A percentile compares a stretch with the other conserved stretches of the same genome.
phyloP scores from a whole-genome alignment of 768 basidiomycete genomes.

The Russula virescens region DNA sequence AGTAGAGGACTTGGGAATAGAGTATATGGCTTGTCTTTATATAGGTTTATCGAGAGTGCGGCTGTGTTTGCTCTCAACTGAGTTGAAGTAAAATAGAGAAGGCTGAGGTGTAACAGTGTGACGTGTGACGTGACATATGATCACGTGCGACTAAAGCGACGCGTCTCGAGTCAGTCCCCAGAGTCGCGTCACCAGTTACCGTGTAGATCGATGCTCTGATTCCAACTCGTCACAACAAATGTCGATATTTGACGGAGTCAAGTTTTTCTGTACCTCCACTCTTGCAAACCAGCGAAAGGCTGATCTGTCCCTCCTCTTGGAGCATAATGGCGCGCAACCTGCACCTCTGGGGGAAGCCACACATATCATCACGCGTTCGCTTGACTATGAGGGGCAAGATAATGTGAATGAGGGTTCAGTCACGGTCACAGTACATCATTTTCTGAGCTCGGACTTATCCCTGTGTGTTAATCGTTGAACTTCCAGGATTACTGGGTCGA shows the following conservation, averaged over 20 bases:
- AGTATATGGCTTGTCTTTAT: too few relatives aligned
- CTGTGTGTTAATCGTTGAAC: background rate
- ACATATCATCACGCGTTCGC: slow-evolving; percentile 18
- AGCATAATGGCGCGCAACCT: slow-evolving; percentile 16
- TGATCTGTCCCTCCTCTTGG: slow-evolving; percentile 10
- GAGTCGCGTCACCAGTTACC: too few relatives aligned
- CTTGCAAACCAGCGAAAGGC: slow-evolving; percentile 12
- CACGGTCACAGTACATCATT: slow-evolving; percentile 16
- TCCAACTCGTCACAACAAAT: background rate
- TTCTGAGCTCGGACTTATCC: background rate
- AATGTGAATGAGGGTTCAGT: slow-evolving; percentile 8
- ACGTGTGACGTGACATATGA: background rate
- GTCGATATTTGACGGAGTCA: slow-evolving; percentile 23
- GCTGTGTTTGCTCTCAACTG: too few relatives aligned
- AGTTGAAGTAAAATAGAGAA: too few relatives aligned
- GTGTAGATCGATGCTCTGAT: background rate
- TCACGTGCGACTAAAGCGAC: background rate
- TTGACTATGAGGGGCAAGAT: slow-evolving; percentile 21
- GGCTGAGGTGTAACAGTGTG: background rate
- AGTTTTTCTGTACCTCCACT: slow-evolving; percentile 16
- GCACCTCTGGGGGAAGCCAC: slow-evolving; percentile 16
- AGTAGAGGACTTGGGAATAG: too few relatives aligned
- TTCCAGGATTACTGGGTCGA: slow-evolving; percentile 22
- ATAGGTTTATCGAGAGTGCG: too few relatives aligned
- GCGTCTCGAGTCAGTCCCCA: background rate